Evolutionary conservation across 768 basidiomycete species (phyloP).

Genomic region (Boletus tomentosulus): DNA sequence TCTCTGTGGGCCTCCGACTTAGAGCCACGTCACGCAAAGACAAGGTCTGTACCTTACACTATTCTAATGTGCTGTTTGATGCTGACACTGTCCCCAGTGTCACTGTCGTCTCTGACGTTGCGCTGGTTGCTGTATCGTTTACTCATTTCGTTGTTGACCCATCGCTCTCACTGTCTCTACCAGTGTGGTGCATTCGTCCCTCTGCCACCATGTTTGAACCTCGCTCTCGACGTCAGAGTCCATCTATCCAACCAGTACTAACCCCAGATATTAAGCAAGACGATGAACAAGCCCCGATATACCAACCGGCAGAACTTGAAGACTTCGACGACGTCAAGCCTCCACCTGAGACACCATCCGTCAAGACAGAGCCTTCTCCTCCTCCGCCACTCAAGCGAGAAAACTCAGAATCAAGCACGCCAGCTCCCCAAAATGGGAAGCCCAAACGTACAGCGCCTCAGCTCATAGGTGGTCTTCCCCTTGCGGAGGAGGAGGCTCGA

Average conservation of each 20-base stretch:
- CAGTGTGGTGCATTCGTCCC: slow-evolving; percentile 11
- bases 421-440: slow-evolving; percentile 33
- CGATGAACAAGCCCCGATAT: slow-evolving; percentile 5
- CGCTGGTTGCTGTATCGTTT: slow-evolving; percentile 14
- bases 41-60: slow-evolving; percentile 20
- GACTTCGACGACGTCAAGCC: slow-evolving; percentile 23
- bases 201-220: slow-evolving; percentile 29
- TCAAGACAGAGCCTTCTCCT: slow-evolving; percentile 29
- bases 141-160: slow-evolving; percentile 23
- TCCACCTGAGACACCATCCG: slow-evolving; percentile 26
- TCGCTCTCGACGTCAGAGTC: slow-evolving; percentile 28
- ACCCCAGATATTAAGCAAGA: slow-evolving; percentile 13
- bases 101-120: slow-evolving; percentile 19
- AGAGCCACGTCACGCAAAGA: slow-evolving; percentile 17
- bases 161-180: slow-evolving; percentile 13
- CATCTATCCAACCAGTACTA: slow-evolving; percentile 12
- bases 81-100: slow-evolving; percentile 14
- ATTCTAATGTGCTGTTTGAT: slow-evolving; percentile 1
- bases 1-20: background rate
- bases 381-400: slow-evolving; percentile 30
- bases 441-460: slow-evolving; percentile 45
- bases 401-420: slow-evolving; percentile 34
- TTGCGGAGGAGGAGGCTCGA: slow-evolving; percentile 69
- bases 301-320: slow-evolving; percentile 14
- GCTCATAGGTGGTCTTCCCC: slow-evolving; percentile 77